Evolutionary conservation across 2,329 filamentous ascomycete genomes (phyloP).

Genomic region (Lomentospora prolificans): DNA sequence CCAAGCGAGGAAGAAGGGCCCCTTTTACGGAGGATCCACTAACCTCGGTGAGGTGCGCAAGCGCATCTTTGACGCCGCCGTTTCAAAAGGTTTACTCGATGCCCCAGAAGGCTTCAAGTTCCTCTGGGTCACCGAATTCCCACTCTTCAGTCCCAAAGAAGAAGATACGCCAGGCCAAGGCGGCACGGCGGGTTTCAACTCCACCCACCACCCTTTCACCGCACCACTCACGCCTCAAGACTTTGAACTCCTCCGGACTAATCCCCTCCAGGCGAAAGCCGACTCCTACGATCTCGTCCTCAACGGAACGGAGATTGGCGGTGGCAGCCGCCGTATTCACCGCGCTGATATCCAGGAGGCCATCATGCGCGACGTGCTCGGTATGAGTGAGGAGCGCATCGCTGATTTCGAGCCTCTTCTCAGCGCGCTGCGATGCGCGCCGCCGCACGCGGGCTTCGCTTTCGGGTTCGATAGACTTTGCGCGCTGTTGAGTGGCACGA

Average conservation of each 20-base stretch:
- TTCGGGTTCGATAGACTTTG: slow-evolving; percentile 84
- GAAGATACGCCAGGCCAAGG: slow-evolving; percentile 63
- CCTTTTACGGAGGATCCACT: slow-evolving; percentile 62
- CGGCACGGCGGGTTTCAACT: slow-evolving; percentile 66
- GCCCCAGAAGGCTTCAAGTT: slow-evolving; percentile 49
- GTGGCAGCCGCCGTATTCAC: slow-evolving; percentile 89
- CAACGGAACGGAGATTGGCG: slow-evolving; percentile 89
- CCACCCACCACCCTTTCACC: slow-evolving; percentile 95
- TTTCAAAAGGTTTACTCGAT: slow-evolving; percentile 49
- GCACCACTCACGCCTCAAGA: slow-evolving; percentile 66
- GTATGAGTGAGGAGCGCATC: slow-evolving; percentile 64
- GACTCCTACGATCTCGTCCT: slow-evolving; percentile 95
- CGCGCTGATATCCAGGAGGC: slow-evolving; percentile 72
- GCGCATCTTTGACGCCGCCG: slow-evolving; percentile 58
- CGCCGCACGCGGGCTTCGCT: slow-evolving; percentile 88
- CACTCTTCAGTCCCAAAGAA: slow-evolving; percentile 71
- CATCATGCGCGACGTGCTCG: slow-evolving; percentile 72
- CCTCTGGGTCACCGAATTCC: slow-evolving; percentile 84
- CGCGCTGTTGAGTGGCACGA: slow-evolving; percentile 65
- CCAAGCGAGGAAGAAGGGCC: slow-evolving; percentile 61
- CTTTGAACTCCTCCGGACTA: slow-evolving; percentile 60
- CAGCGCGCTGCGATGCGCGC: slow-evolving; percentile 70
- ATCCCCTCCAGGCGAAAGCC: slow-evolving; percentile 64
- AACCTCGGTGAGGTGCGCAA: slow-evolving; percentile 63
- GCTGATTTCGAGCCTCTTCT: slow-evolving; percentile 78